Base-by-base conservation (phyloP, 495 filamentous ascomycete species). In the Filosporella fistucella region DNA sequence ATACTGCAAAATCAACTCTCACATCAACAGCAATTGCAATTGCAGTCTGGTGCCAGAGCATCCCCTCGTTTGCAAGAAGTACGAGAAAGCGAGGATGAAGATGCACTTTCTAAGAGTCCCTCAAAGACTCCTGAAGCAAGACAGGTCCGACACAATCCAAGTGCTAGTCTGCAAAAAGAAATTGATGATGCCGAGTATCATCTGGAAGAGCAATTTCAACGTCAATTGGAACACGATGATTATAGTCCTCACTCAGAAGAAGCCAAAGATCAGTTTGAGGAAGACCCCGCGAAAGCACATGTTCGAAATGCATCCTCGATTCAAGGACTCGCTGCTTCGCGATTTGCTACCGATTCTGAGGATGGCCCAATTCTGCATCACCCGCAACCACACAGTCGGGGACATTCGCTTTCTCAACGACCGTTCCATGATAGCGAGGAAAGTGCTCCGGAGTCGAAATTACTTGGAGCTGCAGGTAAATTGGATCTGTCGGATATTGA, bases 121-220 rank as follows among this genome's bases (percentile, higher is more conserved):
- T 67, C 70, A 3, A 70, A 74, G 51, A 70, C 66, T 2, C 71
- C 72, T 2, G 72, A 76, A 50, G 68, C 71, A 0, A 49, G 53
- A 42, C 45, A 47, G 26, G 35, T 54, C 41, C 49, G 32, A 41
- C 58, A 55, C 26, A 60, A 60, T 50, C 50, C 54, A 13, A 60
- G 54, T 23, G 47, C 51, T 17, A 60, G 54, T 25, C 38, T 96
- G 22, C 88, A 96, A 63, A 81, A 84, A 57, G 89, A 94, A 52
- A 80, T 95, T 35, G 86, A 94, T 40, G 82, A 89, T 59, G 79
- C 80, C n/a, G 85, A 94, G 47, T 89, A 93, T 56, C 86, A 91
- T 47, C 61, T 90, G 45, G 86, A 88, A 55, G 75, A 84, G 54
- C 80, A 84, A 30, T 81, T 87, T 52, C 75, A 86, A 25, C 79